Evolutionary conservation across 1,284 basidiomycete genomes (phyloP), one percentile per base, ranked within the genome.

Genomic region (Anthracocystis panici-leucophaei): DNA sequence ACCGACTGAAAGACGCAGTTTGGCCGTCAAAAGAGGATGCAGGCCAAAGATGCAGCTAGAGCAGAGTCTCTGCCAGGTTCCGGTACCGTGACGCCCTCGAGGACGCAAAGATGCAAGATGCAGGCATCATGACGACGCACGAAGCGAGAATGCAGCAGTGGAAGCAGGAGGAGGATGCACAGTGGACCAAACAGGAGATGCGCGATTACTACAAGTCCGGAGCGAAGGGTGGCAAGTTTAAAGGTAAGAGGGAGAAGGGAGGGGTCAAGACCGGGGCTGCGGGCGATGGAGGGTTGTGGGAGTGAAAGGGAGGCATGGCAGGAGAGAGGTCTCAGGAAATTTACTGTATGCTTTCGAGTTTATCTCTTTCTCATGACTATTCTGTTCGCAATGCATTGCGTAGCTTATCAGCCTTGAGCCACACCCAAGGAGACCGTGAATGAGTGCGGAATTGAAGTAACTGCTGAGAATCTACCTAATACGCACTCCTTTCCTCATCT

Each of bases 1-100:
- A 82, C 78, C 11, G 81, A 82, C 42, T 82, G 81, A 80, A 79
- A 80, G 49, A 75, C 63, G 14, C 62, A 69, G 42, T 79, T 42
- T 44, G 74, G 53, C 54, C 77, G 78, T 31, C 58, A 69, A 51
- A 67, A 62, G 41, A 27, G 65, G 2, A 65, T 70, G 23, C 78
- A 77, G 48, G 72, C 64, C 7, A 64, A 68, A 25, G 80, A 80
- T 20, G 68, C 59, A 2, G 77, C 75, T 2, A 48, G 79, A 4
- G 57, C 63, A 3, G 74, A 74, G 16, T 63, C 59, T 14, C n/a
- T 71, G 16, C 71, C 77, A 1, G 62, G 66, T 0, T 67, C 66
- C 14, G 81, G 78, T 7, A 61, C 56, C 9, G 33, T 45, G 2
- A 82, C 80, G 1, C 81, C 80, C 0, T 67, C 63, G n/a, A 56